These are phyloP conservation scores for Picochlorum costavermella DNA, from an alignment of 139 green algal genomes.

Conservation along the genomic window DNA sequence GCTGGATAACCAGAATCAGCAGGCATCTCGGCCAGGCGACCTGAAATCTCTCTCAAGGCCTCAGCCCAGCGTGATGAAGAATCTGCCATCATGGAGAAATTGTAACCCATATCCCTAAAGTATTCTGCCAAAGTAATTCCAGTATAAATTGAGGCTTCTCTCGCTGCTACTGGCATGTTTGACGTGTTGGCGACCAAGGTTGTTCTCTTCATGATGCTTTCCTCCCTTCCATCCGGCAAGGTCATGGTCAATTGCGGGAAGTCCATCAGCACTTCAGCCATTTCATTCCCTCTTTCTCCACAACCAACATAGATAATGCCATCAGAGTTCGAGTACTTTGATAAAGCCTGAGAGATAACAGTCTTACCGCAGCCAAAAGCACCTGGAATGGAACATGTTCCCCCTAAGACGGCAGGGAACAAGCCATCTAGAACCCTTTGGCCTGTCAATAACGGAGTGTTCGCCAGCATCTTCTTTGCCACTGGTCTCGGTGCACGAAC, in stretches of 20 bases:
- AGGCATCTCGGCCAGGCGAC: constrained; percentile 97
- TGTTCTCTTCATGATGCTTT: constrained; percentile 98
- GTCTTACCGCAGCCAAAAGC: constrained; percentile 99
- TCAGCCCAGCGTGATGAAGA: constrained; percentile 97
- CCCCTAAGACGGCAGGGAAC: constrained; percentile 95
- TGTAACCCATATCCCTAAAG: constrained; percentile 97
- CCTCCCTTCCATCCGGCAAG: constrained; percentile 90
- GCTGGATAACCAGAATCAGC: constrained; percentile 89
- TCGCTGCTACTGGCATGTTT: constrained; percentile 98
- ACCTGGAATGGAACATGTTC: constrained; percentile 96
- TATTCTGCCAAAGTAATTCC: constrained; percentile 99
- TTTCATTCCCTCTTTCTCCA: constrained; percentile 94
- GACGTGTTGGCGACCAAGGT: constrained; percentile 97
- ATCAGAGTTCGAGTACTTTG: constrained; percentile 97
- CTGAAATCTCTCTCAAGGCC: constrained; percentile 97
- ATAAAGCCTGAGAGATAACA: constrained; percentile 96
- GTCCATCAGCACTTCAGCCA: constrained; percentile 83
- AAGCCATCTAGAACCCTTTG: constrained; percentile 95
- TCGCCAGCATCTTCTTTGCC: constrained; percentile 89
- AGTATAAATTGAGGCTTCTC: constrained; percentile 99
- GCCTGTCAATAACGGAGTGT: constrained; percentile 95
- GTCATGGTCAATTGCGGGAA: constrained; percentile 98
- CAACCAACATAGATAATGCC: constrained; percentile 99
- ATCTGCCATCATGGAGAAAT: constrained; percentile 98
- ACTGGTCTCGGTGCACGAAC: constrained; percentile 85